Conservation (phyloP, 2,329 filamentous ascomycete species). For the Thermothelomyces thermophilus region DNA sequence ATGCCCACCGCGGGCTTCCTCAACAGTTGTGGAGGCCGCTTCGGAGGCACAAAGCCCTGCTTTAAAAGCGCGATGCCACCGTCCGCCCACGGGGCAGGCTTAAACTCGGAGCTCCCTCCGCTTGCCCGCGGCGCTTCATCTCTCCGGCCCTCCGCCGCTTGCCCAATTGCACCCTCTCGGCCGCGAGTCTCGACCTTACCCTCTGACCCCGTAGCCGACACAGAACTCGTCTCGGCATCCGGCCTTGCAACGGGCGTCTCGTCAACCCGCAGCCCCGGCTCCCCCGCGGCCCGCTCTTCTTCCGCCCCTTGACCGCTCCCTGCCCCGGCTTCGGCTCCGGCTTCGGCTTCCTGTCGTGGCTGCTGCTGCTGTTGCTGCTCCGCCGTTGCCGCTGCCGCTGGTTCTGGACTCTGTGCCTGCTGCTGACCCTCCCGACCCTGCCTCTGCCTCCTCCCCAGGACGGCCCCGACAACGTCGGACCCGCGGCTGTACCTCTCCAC, state of each 20-base stretch:
- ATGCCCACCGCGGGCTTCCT: constrained; percentile 5
- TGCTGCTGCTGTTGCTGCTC: background rate
- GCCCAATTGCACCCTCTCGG: background rate
- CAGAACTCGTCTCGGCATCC: background rate
- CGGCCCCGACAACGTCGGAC: constrained; percentile 34
- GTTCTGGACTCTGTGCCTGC: background rate
- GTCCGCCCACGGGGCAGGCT: constrained; percentile 21
- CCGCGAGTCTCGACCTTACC: background rate
- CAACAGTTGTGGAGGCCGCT: constrained; percentile 8
- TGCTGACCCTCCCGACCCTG: background rate
- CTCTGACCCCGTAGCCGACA: background rate
- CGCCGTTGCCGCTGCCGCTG: no score
- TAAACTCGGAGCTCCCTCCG: constrained; percentile 5
- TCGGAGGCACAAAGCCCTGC: constrained; percentile 12
- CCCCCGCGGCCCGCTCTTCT: background rate
- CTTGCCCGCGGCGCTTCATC: background rate
- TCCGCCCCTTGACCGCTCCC: background rate
- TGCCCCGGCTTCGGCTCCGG: background rate
- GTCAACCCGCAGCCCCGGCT: background rate
- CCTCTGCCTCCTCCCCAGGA: background rate
- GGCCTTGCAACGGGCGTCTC: background rate
- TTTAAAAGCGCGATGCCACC: constrained; percentile 9
- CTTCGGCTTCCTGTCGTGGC: background rate
- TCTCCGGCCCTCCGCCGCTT: background rate
- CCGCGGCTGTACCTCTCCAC: constrained; percentile 44